Conservation (phyloP, 2,329 filamentous ascomycete genomes). For the Epicoccum nigrum region DNA sequence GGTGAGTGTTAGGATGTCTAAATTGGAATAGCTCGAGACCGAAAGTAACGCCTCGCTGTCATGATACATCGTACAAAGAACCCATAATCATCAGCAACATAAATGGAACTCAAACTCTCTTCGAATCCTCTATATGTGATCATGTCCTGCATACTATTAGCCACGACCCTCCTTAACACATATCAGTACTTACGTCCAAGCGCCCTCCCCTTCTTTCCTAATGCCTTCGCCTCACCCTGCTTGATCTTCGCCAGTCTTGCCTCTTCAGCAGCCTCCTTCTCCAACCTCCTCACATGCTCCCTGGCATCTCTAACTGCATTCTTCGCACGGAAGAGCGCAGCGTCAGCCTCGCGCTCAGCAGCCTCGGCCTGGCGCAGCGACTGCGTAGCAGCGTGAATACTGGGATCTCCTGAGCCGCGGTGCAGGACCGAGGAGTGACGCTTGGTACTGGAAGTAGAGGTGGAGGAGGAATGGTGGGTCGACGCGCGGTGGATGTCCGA, state of each 20-base stretch:
- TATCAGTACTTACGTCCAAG: constrained; percentile 65
- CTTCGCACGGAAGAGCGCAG: constrained; percentile 64
- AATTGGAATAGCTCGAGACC: background rate
- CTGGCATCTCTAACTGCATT: constrained; percentile 66
- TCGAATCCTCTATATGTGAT: constrained; percentile 10
- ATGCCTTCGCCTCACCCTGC: constrained; percentile 67
- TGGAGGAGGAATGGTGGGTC: constrained; percentile 19
- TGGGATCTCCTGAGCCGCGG: constrained; percentile 61
- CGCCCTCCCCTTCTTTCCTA: constrained; percentile 72
- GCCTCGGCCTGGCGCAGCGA: constrained; percentile 66
- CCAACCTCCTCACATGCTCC: constrained; percentile 67
- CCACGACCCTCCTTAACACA: background rate
- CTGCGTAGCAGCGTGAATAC: constrained; percentile 66
- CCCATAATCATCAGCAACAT: background rate
- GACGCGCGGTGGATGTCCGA: constrained; percentile 29
- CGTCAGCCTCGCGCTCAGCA: constrained; percentile 69
- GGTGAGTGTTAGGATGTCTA: no score
- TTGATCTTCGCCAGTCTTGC: constrained; percentile 70
- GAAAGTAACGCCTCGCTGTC: constrained; percentile 2
- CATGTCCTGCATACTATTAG: constrained; percentile 11
- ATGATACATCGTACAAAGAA: background rate
- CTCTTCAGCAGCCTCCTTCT: constrained; percentile 63
- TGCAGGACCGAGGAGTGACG: constrained; percentile 49
- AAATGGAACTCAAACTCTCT: background rate
- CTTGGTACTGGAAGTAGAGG: constrained; percentile 33